Conservation (phyloP, 2,329 filamentous ascomycete species). For the Colletotrichum sp. region DNA sequence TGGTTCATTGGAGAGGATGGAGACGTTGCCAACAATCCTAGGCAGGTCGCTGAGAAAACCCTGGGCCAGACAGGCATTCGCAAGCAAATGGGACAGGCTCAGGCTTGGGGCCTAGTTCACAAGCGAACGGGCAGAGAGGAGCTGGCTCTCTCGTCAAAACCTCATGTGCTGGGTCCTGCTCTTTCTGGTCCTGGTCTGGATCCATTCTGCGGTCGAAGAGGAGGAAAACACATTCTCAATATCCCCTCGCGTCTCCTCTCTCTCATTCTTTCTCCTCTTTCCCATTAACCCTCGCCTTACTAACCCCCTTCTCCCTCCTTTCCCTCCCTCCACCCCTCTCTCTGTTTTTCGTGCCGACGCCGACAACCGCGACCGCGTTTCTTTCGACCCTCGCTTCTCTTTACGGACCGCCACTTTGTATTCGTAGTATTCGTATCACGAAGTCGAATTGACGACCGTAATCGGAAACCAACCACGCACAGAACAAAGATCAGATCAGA, state of each 20-base stretch:
- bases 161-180: conserved; percentile 1
- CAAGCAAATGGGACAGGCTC: background rate
- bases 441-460: background rate
- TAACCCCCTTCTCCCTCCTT: conserved; percentile 3
- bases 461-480: background rate
- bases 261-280: background rate
- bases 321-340: conserved; percentile 3
- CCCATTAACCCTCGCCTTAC: background rate
- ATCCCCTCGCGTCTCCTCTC: background rate
- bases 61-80: conserved; percentile 5
- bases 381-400: background rate
- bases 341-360: conserved; percentile 11
- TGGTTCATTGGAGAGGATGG: background rate
- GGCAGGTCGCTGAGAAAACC: background rate
- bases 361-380: conserved; percentile 14
- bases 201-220: background rate
- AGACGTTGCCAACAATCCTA: background rate
- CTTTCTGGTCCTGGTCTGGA: background rate
- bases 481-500: background rate
- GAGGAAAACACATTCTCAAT: background rate
- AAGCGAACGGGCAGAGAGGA: background rate
- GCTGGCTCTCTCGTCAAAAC: background rate
- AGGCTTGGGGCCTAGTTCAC: background rate
- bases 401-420: background rate
- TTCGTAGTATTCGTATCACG: background rate